phyloP scores from a whole-genome alignment of 495 filamentous ascomycete species.

The Tuber microsphaerosporum region DNA sequence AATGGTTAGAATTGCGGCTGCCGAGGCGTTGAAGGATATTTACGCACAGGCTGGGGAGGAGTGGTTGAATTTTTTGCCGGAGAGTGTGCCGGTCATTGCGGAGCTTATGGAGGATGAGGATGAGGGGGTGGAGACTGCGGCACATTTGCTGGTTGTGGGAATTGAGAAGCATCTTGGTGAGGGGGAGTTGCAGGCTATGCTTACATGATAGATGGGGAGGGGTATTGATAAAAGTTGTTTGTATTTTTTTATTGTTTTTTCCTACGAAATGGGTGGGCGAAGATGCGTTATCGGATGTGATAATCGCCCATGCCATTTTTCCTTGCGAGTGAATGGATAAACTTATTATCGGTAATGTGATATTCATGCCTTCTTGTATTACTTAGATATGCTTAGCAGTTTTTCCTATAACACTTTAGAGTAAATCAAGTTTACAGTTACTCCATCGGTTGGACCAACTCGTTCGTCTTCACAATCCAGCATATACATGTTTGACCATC shows the following conservation, averaged over 20 bases:
- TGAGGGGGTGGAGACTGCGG: constrained; percentile 81
- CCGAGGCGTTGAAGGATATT: constrained; percentile 69
- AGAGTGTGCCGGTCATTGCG: constrained; percentile 90
- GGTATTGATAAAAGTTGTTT: not conserved
- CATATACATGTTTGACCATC: not conserved
- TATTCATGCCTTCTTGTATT: not conserved
- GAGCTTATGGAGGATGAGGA: constrained; percentile 95
- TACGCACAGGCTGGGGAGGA: constrained; percentile 78
- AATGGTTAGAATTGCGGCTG: constrained; percentile 63
- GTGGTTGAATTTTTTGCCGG: constrained; percentile 79
- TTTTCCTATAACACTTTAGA: not conserved
- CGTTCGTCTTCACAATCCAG: not conserved
- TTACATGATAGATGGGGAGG: constrained; percentile 52
- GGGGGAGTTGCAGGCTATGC: constrained; percentile 72
- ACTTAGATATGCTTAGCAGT: not conserved
- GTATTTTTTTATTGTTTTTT: not conserved
- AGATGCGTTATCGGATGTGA: not conserved
- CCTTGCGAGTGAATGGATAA: not conserved
- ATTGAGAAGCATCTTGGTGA: constrained; percentile 85
- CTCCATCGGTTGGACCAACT: not conserved
- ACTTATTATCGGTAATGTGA: not conserved
- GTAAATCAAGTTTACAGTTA: not conserved
- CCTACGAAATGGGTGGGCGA: not conserved
- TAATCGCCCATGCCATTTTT: not conserved
- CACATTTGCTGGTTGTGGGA: constrained; percentile 72